Evolutionary conservation across 148 eudicot species (phyloP).

Genomic region (Pouteria glomerata): DNA sequence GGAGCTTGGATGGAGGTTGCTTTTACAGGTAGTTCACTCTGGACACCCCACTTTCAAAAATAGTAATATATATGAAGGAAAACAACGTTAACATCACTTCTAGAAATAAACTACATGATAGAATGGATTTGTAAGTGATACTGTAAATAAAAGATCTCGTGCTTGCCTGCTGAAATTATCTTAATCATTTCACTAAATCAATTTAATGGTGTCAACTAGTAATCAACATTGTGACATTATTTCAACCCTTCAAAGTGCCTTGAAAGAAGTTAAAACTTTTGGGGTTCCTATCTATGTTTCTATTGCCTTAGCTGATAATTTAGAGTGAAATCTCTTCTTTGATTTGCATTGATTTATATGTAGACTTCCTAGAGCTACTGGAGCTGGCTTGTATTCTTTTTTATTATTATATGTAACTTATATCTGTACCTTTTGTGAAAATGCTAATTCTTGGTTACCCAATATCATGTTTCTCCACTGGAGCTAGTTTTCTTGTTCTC

Average conservation of each 20-base stretch:
- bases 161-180: background rate
- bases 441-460: background rate
- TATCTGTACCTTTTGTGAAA: background rate
- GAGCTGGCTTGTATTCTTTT: background rate
- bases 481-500: background rate
- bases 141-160: background rate
- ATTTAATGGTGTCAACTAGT: background rate
- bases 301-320: background rate
- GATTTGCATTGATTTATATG: background rate
- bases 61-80: too few species aligned
- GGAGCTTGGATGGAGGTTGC: constrained; percentile 90
- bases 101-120: background rate
- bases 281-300: too few species aligned
- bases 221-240: background rate
- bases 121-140: background rate
- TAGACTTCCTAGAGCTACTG: background rate
- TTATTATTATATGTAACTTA: background rate
- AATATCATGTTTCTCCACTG: background rate
- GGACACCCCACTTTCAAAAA: too few species aligned
- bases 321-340: background rate
- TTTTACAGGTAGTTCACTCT: constrained; percentile 93
- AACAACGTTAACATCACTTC: background rate
- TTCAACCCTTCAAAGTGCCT: background rate
- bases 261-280: too few species aligned
- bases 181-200: background rate